Conservation (phyloP, 805 yeast genomes). For the Komagataella pastoris region DNA sequence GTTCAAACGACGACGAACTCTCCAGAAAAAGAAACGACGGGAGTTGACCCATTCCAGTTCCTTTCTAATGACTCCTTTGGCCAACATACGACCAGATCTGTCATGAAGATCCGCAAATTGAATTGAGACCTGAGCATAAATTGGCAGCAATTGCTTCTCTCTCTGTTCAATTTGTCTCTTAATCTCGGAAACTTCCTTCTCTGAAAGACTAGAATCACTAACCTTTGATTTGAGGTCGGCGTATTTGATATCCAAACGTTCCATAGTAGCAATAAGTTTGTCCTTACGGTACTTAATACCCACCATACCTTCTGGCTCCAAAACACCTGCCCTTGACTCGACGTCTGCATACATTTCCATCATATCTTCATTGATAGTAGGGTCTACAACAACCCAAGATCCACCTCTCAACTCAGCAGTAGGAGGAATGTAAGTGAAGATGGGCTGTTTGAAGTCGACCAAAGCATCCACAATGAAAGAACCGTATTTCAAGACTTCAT, state of each 20-base stretch:
- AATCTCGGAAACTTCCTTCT: slow-evolving; percentile 55
- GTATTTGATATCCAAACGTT: slow-evolving; percentile 71
- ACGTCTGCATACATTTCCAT: slow-evolving; percentile 99
- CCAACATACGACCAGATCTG: slow-evolving; percentile 93
- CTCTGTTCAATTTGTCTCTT: slow-evolving; percentile 61
- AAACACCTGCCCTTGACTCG: slow-evolving; percentile 92
- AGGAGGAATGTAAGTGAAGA: slow-evolving; percentile 95
- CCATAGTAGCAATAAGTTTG: slow-evolving; percentile 82
- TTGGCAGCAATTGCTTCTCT: slow-evolving; percentile 70
- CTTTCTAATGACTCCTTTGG: slow-evolving; percentile 81
- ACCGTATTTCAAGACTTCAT: slow-evolving; percentile 95
- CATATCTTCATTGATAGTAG: slow-evolving; percentile 90
- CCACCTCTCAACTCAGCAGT: slow-evolving; percentile 99
- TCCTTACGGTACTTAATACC: slow-evolving; percentile 96
- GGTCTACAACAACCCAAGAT: slow-evolving; percentile 99
- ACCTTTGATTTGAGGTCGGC: slow-evolving; percentile 51
- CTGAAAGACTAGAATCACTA: slow-evolving; percentile 33
- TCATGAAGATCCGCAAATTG: slow-evolving; percentile 98
- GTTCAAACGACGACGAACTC: slow-evolving; percentile 87
- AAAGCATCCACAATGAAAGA: slow-evolving; percentile 94
- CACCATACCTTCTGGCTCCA: slow-evolving; percentile 99
- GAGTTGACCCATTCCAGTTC: slow-evolving; percentile 79
- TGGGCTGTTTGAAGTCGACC: slow-evolving; percentile 92
- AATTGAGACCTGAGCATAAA: slow-evolving; percentile 83
- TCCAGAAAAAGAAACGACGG: slow-evolving; percentile 98